phyloP scores from a whole-genome alignment of 2,329 filamentous ascomycete genomes.

The Aspergillus flavus region DNA sequence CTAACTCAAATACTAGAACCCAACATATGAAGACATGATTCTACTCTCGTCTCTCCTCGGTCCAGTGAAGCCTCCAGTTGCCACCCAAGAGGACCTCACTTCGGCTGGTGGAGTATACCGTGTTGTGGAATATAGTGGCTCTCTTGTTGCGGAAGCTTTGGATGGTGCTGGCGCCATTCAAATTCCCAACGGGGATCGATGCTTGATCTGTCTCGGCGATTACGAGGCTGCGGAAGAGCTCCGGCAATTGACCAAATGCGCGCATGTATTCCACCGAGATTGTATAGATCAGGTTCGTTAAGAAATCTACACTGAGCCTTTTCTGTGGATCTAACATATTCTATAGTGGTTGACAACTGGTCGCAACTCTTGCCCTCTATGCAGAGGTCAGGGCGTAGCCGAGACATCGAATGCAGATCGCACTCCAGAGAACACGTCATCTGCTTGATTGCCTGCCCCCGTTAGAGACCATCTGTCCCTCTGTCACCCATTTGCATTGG shows the following conservation, averaged over 20 bases:
- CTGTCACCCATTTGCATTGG: background rate
- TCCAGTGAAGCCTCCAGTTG: slow-evolving; percentile 69
- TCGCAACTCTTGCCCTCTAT: slow-evolving; percentile 43
- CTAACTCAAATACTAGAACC: slow-evolving; percentile 46
- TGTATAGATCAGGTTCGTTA: slow-evolving; percentile 68
- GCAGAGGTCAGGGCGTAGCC: slow-evolving; percentile 45
- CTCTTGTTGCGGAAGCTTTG: slow-evolving; percentile 52
- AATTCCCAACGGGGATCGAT: slow-evolving; percentile 57
- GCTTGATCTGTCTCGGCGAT: slow-evolving; percentile 67
- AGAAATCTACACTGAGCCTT: background rate
- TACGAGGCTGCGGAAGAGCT: slow-evolving; percentile 65
- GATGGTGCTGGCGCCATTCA: slow-evolving; percentile 40
- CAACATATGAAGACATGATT: slow-evolving; percentile 74
- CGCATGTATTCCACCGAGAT: slow-evolving; percentile 67
- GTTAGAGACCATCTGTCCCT: slow-evolving; percentile 10
- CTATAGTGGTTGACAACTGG: slow-evolving; percentile 66
- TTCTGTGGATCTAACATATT: slow-evolving; percentile 31
- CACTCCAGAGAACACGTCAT: slow-evolving; percentile 16
- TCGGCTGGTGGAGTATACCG: slow-evolving; percentile 63
- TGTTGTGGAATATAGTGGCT: slow-evolving; percentile 48
- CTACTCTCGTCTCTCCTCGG: slow-evolving; percentile 67
- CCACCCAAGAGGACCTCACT: slow-evolving; percentile 64
- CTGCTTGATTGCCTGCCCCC: slow-evolving; percentile 16
- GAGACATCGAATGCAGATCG: slow-evolving; percentile 32
- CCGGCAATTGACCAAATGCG: slow-evolving; percentile 63